These are phyloP conservation scores for Pseudopyrenochaeta lycopersici DNA, from an alignment of 2,329 filamentous ascomycete genomes.

Conservation along the genomic window DNA sequence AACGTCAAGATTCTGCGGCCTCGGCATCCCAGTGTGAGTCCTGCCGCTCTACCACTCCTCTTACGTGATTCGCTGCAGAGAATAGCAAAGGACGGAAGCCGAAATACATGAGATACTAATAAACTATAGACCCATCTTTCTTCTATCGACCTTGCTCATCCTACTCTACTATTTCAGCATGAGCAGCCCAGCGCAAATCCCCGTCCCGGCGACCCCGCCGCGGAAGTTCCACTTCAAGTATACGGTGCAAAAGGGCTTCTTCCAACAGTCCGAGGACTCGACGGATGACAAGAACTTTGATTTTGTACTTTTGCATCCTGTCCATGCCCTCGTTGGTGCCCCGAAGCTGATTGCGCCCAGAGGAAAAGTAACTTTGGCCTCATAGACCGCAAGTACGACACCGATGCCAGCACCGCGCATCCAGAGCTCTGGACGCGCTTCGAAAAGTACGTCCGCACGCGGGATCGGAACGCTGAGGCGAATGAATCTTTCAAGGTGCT, in stretches of 20 bases:
- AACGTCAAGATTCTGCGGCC: conserved; percentile 6
- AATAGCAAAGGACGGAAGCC: neutral
- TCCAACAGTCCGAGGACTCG: conserved; percentile 67
- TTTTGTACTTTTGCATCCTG: conserved; percentile 60
- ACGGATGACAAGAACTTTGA: conserved; percentile 68
- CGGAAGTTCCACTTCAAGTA: conserved; percentile 61
- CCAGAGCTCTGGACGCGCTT: conserved; percentile 69
- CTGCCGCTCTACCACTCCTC: neutral
- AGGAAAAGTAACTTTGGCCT: conserved; percentile 68
- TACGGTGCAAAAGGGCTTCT: conserved; percentile 68
- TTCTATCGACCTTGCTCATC: conserved; percentile 13
- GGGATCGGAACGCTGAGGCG: conserved; percentile 58
- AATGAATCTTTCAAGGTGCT: conserved; percentile 70
- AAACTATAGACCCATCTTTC: conserved; percentile 20
- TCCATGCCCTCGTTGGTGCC: neutral
- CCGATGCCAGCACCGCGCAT: conserved; percentile 45
- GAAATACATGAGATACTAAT: neutral
- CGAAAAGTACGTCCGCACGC: conserved; percentile 60
- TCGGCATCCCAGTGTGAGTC: conserved; percentile 14
- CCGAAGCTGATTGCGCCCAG: neutral
- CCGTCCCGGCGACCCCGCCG: conserved; percentile 6
- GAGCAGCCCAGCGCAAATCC: neutral
- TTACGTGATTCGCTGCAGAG: neutral
- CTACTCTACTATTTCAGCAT: conserved; percentile 16
- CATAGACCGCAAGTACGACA: conserved; percentile 67